Base-by-base conservation (phyloP, 352 stramenopile species). In the Phytophthora sp. region DNA sequence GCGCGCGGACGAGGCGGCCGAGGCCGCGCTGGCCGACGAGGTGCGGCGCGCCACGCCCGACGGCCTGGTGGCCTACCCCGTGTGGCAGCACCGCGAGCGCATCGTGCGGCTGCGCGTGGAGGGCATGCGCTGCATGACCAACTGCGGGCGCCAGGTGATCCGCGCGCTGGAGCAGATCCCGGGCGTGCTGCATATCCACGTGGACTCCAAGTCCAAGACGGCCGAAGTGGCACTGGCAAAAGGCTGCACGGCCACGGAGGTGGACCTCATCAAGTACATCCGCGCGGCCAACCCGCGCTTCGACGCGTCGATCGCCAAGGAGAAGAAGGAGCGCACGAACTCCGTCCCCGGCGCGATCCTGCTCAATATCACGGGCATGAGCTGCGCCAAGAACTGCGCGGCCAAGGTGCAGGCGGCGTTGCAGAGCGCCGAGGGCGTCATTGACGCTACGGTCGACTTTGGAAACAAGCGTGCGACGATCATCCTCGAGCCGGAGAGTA, bases 111-210 rank as follows among this genome's bases (percentile, higher is more conserved):
- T 95, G 24, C 69, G 69, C 24, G 81, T 96, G 41, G 76, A 93
- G 12, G 88, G 88, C 17, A 95, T 96, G 87, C 83, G 86, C 44
- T 96, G 88, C 64, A 94, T 94, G 82, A 94, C 77, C 21, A 95
- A 94, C 65, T 96, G 88, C 51, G 88, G 87, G 7, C 68, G 56
- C 10, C 87, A 90, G 38, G 87, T 96, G 30, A 89, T 94, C 58
- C 76, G 76, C 30, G 88, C 88, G 34, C 63, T 96, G 21, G 84
- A 95, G 68, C 70, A 84, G 53, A 82, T 96, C 43, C 86, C 86
- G 1, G 87, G 88, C 24, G 88, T 96, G 45, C 67, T 92, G 27
- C 81, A 92, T 43, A 93, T 94, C 54, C 78, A 92, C 57, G 84
- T 96, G 13, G 84, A 94, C 54, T 94, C 82, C 18, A 87, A 85